phyloP scores from a whole-genome alignment of 345 rosid species.

The Gossypium stocksii region DNA sequence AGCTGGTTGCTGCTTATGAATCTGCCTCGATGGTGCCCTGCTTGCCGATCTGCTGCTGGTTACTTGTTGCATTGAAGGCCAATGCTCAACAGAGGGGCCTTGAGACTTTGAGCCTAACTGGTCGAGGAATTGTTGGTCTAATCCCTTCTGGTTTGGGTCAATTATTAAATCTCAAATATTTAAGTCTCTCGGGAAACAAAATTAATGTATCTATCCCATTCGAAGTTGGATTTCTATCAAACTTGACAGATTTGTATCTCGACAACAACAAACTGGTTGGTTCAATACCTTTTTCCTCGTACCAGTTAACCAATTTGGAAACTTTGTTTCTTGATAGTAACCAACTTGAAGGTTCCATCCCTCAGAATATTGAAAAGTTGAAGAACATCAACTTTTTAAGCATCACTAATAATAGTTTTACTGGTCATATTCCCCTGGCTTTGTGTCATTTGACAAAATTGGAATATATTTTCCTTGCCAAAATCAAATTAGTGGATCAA shows the following conservation, averaged over 20 bases:
- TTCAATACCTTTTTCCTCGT: not conserved
- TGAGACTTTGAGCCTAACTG: not conserved
- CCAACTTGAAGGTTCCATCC: not conserved
- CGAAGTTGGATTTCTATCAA: not conserved
- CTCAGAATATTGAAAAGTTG: not conserved
- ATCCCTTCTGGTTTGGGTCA: not conserved
- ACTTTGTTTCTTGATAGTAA: not conserved
- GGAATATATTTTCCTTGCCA: fast-evolving
- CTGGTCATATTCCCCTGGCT: not conserved
- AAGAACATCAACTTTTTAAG: not conserved
- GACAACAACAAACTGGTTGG: not conserved
- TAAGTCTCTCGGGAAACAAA: fast-evolving
- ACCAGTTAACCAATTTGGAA: not conserved
- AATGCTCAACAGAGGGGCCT: too few species aligned
- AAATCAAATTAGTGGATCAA: not conserved
- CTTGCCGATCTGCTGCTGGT: too few species aligned
- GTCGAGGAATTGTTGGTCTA: not conserved
- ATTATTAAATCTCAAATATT: not conserved
- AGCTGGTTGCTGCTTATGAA: too few species aligned
- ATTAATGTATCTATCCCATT: too few species aligned
- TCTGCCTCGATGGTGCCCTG: too few species aligned
- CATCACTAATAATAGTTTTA: not conserved
- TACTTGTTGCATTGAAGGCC: too few species aligned
- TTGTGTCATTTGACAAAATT: not conserved
- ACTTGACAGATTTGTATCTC: not conserved